Evolutionary conservation across 208 protist genomes (phyloP).

Genomic region (Acanthamoeba sp.): DNA sequence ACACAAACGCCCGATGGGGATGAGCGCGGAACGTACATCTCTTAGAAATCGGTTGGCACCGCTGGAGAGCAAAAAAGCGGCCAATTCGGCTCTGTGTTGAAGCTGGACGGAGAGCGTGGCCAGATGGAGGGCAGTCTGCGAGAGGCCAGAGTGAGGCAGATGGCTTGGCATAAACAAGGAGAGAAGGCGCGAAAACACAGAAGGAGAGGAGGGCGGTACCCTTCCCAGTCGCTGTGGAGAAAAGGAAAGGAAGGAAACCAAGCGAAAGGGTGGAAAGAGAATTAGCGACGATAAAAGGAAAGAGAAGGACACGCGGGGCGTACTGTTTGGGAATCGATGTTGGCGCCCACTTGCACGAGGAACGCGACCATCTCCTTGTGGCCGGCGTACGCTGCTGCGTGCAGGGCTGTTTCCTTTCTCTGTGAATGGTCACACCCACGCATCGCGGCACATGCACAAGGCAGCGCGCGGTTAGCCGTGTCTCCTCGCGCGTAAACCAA

Average conservation of each 20-base stretch:
- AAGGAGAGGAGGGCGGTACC: not conserved
- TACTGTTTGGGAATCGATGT: conserved; percentile 21
- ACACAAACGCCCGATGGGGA: no score
- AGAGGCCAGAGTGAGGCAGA: not conserved
- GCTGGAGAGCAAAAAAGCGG: not conserved
- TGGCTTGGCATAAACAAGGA: no score
- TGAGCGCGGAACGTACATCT: not conserved
- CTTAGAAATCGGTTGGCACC: not conserved
- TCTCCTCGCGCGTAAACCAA: no score
- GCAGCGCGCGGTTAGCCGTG: not conserved
- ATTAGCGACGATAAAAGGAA: not conserved
- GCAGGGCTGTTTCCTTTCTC: conserved; percentile 17
- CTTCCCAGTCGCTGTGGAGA: not conserved
- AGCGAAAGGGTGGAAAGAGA: not conserved
- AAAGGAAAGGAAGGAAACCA: not conserved
- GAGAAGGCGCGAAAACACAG: not conserved
- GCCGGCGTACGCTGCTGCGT: not conserved
- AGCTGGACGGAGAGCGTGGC: conserved; percentile 8
- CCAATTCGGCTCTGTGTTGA: not conserved
- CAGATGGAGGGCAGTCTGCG: not conserved
- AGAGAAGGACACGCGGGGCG: not conserved
- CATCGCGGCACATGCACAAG: not conserved
- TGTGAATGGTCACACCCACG: not conserved
- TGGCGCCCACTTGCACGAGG: conserved; percentile 20
- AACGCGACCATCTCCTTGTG: conserved; percentile 11